Base-by-base conservation (phyloP, 2,329 filamentous ascomycete species). In the Lomentospora prolificans region DNA sequence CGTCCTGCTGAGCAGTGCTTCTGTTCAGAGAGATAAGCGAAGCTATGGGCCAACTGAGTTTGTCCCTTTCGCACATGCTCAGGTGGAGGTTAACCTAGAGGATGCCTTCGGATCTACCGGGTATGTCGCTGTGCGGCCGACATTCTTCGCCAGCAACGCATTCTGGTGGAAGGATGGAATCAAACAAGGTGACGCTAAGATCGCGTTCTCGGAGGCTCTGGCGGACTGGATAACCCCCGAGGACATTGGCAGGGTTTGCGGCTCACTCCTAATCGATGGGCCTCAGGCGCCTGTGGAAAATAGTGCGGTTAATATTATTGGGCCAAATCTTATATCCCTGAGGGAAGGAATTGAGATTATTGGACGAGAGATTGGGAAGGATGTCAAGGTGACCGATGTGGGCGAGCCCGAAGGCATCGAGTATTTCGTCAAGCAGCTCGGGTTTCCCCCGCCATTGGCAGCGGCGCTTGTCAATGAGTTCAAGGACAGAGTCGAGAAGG, bases 171-270 rank as follows among this genome's bases (percentile, higher is more conserved):
- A 60, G 53, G 46, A 55, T 6, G 64, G 59, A 3, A 66, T 74
- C 14, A 27, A 57, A 3, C 60, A 57, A 0, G 68, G 65, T 0
- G 62, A 70, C 8, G 66, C 73, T 12, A 65, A 63, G 36, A 41
- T 72, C 2, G 60, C 62, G 6, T 60, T 61, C 8, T 65, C 68
- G 0, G 60, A 68, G 3, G 64, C 64, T 9, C 55, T 58, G 41
- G 62, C 66, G 12, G 75, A 79, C 59, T 67, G 60, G 22, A 71
- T 78, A 51, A 61, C 69, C 0, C 70, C 72, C 0, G 62, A 62
- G 2, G 75, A 78, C 59, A 76, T 79, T 46, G 76, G 76, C 9
- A 60, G 63, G 17, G 75, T 75, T 2, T 61, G 61, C 28, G 75
- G 72, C 3, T 64, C 59, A 0, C 61, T 76, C 7, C 64, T 77